Evolutionary conservation across 352 stramenopile genomes (phyloP), one percentile per base, ranked within the genome.

Genomic region (Chrysophaeum taylorii): DNA sequence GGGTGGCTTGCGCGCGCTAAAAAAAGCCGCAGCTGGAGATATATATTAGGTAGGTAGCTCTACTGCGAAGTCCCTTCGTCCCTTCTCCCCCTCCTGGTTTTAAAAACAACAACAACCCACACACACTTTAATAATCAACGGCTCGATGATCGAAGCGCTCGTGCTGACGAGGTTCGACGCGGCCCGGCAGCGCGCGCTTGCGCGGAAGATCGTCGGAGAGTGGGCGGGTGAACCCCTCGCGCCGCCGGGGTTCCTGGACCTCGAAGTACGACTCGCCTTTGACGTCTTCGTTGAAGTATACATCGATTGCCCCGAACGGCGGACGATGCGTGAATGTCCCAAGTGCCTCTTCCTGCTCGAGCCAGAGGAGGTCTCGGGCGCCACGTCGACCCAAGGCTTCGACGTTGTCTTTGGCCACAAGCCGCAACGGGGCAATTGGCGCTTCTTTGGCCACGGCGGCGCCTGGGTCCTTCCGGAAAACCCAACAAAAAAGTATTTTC

Each of bases 361-460:
- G 52, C 52, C 52, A 25, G 52, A 63, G 52, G 52, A 35, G 25
- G 52, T 63, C 7, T 63, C 52, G 25, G 9, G 52, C 27, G 52
- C 52, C 9, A 31, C 52, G 52, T 7, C 25, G 9, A 23, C 45
- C 45, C 2, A 2, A 4, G 52, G 33, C 52, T 35, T 63, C 52
- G 52, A 63, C 52, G 27, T 38, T 12, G 29, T 63, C 52, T 25
- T 63, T 31, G 52, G 52, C 52, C 52, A 63, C 29, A 31, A 63
- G 52, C 29, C 27, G 52, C n/a, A 31, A 9, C 9, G 27, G 52
- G 9, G 33, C 25, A 23, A 4, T 25, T 31, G 15, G 25, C 52
- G 52, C 5, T 39, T n/a, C 29, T 63, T 63, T 31, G 52, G 9
- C 27, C 52, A 63, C 52, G 52, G 52, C 52, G 52, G 52, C 29